Conservation (phyloP, 352 stramenopile species). For the Pythium oligandrum region DNA sequence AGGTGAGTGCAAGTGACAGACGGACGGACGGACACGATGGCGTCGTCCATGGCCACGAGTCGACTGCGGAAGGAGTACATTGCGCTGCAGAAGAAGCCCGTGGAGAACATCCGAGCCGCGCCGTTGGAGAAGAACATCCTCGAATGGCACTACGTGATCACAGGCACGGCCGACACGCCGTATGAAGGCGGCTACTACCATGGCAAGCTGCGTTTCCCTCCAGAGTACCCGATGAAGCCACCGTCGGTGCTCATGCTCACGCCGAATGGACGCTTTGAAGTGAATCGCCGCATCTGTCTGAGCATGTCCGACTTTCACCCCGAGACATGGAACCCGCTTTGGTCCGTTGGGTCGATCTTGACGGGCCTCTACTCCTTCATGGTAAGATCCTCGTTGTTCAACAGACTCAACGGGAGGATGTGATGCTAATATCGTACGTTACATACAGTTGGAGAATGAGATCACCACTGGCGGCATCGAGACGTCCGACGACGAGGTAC, state of each 20-base stretch:
- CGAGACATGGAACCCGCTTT: constrained; percentile 95
- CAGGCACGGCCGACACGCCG: constrained; percentile 43
- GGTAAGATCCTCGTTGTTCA: constrained; percentile 23
- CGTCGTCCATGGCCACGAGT: constrained; percentile 77
- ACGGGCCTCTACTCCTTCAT: constrained; percentile 95
- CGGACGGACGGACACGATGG: constrained; percentile 26
- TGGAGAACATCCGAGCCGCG: constrained; percentile 82
- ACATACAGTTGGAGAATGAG: constrained; percentile 50
- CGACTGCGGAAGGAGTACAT: constrained; percentile 91
- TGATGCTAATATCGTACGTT: not conserved
- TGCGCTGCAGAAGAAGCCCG: constrained; percentile 79
- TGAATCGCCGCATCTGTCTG: constrained; percentile 90
- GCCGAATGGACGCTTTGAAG: constrained; percentile 91
- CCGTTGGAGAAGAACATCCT: constrained; percentile 92
- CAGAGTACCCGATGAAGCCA: constrained; percentile 93
- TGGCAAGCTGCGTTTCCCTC: constrained; percentile 89
- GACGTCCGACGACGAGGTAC: constrained; percentile 65
- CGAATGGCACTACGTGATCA: constrained; percentile 95
- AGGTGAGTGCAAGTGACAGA: no score
- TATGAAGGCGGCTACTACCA: constrained; percentile 90
- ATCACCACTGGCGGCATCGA: constrained; percentile 86
- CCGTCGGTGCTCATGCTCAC: constrained; percentile 93
- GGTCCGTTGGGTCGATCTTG: constrained; percentile 93
- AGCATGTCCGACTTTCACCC: constrained; percentile 95
- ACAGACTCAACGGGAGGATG: no score